phyloP scores from a whole-genome alignment of 1,284 basidiomycete species.

The Bjerkandera adusta region DNA sequence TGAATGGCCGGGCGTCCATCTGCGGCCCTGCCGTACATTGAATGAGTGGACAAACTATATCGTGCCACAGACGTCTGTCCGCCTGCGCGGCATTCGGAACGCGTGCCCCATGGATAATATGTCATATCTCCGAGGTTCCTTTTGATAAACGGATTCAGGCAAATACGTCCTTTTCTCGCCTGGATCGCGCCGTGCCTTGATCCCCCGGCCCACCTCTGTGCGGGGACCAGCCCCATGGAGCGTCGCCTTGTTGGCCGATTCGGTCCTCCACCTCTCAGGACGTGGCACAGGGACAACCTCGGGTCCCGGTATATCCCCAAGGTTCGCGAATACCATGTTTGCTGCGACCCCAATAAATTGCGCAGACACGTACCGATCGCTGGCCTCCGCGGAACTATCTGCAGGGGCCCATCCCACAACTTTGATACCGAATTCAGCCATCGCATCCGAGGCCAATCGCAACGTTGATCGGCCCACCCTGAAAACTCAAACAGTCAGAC shows the following conservation, averaged over 20 bases:
- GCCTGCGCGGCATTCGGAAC: constrained; percentile 2
- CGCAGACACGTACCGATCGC: background rate
- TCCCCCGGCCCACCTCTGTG: constrained; percentile 10
- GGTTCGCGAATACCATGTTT: background rate
- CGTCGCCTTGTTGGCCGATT: constrained; percentile 22
- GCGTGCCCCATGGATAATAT: constrained; percentile 6
- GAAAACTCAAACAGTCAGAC: too few species aligned
- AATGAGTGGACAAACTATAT: constrained; percentile 10
- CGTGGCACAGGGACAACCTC: constrained; percentile 26
- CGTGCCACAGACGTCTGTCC: constrained; percentile 11
- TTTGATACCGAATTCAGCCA: too few species aligned
- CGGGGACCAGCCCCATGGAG: constrained; percentile 12
- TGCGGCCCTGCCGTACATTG: constrained; percentile 6
- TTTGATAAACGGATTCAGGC: background rate
- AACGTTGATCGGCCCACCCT: too few species aligned
- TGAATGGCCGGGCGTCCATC: constrained; percentile 9
- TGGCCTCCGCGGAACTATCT: too few species aligned
- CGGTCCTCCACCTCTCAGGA: constrained; percentile 22
- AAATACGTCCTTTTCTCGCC: background rate
- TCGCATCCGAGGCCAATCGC: too few species aligned
- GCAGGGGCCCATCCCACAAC: too few species aligned
- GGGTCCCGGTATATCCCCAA: constrained; percentile 26
- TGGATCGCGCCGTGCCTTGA: constrained; percentile 13
- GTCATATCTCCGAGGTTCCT: constrained; percentile 16
- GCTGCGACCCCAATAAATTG: background rate